Percentiles rank a stretch among this genome's conserved stretches.
Conservation (phyloP, 192 early-diverging fungal genomes). For the Coemansia sp. region DNA sequence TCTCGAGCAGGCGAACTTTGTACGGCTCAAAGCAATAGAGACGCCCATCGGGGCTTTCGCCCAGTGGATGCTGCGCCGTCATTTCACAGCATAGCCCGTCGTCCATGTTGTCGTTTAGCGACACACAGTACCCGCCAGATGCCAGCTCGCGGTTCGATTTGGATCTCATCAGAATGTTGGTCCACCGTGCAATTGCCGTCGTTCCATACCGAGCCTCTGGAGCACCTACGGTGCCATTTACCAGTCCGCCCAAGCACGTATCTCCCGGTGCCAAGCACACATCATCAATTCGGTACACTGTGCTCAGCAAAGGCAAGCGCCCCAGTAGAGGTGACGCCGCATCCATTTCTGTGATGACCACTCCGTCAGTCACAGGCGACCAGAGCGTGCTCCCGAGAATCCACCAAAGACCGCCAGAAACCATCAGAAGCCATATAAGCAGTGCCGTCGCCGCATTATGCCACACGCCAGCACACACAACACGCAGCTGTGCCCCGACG, state of each 20-base stretch:
- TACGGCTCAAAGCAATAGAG: constrained; percentile 36
- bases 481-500: constrained; percentile 9
- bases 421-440: constrained; percentile 21
- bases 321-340: constrained; percentile 24
- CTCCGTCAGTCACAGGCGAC: constrained; percentile 22
- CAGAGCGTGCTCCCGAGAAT: constrained; percentile 3
- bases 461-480: constrained; percentile 46
- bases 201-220: neutral
- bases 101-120: constrained; percentile 14
- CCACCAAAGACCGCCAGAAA: constrained; percentile 15
- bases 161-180: constrained; percentile 18
- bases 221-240: neutral
- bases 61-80: constrained; percentile 26
- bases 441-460: constrained; percentile 33
- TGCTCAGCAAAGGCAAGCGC: constrained; percentile 22
- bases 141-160: constrained; percentile 13
- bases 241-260: neutral
- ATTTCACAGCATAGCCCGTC: constrained; percentile 49
- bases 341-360: constrained; percentile 21
- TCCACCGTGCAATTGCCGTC: constrained; percentile 28
- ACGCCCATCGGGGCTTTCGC: constrained; percentile 37
- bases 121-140: constrained; percentile 18
- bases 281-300: constrained; percentile 27
- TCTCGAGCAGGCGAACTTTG: no score
- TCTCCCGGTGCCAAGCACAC: neutral